Percentiles rank a stretch among this genome's conserved stretches.
phyloP scores from a whole-genome alignment of 2,329 filamentous ascomycete species.

The Bertia moriformis region DNA sequence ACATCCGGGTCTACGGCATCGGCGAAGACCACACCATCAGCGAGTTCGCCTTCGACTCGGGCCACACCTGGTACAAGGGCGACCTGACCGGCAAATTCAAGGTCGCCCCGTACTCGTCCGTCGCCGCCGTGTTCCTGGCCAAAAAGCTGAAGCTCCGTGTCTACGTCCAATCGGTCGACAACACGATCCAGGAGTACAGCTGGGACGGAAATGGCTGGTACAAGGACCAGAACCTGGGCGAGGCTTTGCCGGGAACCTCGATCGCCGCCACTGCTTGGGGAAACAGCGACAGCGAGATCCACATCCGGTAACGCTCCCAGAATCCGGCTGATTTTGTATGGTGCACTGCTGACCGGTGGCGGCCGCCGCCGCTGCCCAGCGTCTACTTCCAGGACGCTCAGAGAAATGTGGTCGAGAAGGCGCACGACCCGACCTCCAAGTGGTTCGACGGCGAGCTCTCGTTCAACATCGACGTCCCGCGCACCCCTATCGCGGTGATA shows the following conservation, averaged over 20 bases:
- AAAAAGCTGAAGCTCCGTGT: constrained; percentile 3
- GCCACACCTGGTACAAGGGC: constrained; percentile 3
- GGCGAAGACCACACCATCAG: constrained; percentile 1
- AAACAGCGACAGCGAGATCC: neutral
- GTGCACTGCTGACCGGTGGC: no score
- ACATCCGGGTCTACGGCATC: constrained; percentile 4
- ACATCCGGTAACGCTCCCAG: constrained; percentile 3
- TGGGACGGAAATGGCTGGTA: constrained; percentile 4
- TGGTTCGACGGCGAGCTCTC: constrained; percentile 3
- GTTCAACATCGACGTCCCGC: neutral
- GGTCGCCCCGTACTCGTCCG: constrained; percentile 3
- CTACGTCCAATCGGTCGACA: constrained; percentile 3
- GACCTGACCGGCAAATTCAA: constrained; percentile 2
- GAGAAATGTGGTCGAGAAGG: constrained; percentile 2
- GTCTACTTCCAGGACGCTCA: constrained; percentile 3
- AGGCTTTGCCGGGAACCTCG: constrained; percentile 3
- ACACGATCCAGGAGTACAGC: constrained; percentile 1
- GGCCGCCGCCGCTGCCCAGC: neutral
- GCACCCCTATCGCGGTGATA: constrained; percentile 1
- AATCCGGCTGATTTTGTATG: no score
- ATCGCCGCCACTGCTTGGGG: constrained; percentile 5
- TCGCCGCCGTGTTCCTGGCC: constrained; percentile 3
- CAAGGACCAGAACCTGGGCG: constrained; percentile 3
- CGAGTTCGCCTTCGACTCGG: constrained; percentile 3
- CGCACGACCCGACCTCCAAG: constrained; percentile 1